Base-by-base conservation (phyloP, 164 flowering plant genomes). In the Kingdonia uniflora region DNA sequence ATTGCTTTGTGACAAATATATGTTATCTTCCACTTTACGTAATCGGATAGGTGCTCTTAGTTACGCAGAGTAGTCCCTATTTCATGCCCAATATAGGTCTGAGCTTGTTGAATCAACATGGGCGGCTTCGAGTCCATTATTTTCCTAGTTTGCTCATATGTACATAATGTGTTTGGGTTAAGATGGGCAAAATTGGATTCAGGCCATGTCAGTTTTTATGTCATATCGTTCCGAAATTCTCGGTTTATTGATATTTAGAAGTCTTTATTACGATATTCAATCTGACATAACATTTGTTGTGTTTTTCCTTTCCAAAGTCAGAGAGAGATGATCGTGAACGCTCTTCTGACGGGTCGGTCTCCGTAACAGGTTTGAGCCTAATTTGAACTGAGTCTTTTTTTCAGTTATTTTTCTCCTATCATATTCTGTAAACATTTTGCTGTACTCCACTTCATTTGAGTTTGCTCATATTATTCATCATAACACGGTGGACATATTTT, bases 321-420 rank as follows among this genome's bases (percentile, higher is more conserved):
- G 62, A 67, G 19, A 43, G 76, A 71, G 76, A 74, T 54, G 75
- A 67, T 52, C 49, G 19, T 42, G 75, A 65, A 49, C 52, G 61
- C 65, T 48, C 60, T 38, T 57, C 69, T 42, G 79, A 70, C 55
- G 74, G 71, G 52, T 52, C 66, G 52, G 64, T 67, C 51, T 51
- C 74, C 44, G 74, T 79, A 42, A 57, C 79, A 79, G 87, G 84
- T 81, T 45, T 16, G 13, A 45, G 19, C 12, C 20, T 45, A 17
- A 14, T 16, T 38, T 37, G 17, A 38, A 11, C 35, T 49, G 4
- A 29, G 6, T 19, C 5, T 22, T 40, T 38, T 40, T 26, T 2
- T 6, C 22, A 29, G 33, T 15, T 51, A 24, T 7, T 2, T 37
- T 54, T 53, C 11, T 17, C 6, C 26, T 52, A 15, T 0, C 20